phyloP scores from a whole-genome alignment of 208 protist genomes.

The Spongospora subterranea region DNA sequence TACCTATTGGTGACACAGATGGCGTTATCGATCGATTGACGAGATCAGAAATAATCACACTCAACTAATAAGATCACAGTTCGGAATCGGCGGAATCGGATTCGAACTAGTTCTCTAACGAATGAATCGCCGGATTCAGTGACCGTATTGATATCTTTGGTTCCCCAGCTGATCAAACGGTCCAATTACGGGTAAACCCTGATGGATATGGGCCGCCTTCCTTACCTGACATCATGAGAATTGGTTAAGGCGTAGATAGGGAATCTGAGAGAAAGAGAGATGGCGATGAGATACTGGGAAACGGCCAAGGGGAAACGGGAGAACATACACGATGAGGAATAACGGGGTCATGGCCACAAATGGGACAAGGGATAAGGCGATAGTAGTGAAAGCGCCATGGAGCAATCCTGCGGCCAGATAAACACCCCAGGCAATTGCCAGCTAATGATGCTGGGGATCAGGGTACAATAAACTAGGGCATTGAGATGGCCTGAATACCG shows the following conservation, averaged over 20 bases:
- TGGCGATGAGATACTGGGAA: background rate
- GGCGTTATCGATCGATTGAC: too few species aligned
- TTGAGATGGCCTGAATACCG: background rate
- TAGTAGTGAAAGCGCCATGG: background rate
- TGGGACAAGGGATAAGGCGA: background rate
- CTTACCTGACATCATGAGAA: slow-evolving; percentile 45
- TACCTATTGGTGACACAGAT: background rate
- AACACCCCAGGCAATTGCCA: background rate
- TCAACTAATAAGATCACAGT: too few species aligned
- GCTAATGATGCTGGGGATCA: background rate
- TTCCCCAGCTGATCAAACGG: slow-evolving; percentile 54
- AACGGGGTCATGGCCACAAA: background rate
- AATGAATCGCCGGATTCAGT: background rate
- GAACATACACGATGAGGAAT: slow-evolving; percentile 32
- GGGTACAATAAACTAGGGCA: background rate
- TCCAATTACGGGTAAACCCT: too few species aligned
- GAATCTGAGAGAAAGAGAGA: background rate
- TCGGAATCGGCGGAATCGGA: background rate
- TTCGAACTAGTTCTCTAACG: background rate
- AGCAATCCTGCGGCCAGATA: slow-evolving; percentile 28
- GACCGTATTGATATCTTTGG: slow-evolving; percentile 41
- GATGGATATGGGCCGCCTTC: too few species aligned
- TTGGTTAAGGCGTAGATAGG: slow-evolving; percentile 5
- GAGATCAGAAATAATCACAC: too few species aligned
- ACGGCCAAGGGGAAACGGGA: background rate